These are phyloP conservation scores for Ascodesmis nigricans DNA, from an alignment of 495 filamentous ascomycete species.

Conservation along the genomic window DNA sequence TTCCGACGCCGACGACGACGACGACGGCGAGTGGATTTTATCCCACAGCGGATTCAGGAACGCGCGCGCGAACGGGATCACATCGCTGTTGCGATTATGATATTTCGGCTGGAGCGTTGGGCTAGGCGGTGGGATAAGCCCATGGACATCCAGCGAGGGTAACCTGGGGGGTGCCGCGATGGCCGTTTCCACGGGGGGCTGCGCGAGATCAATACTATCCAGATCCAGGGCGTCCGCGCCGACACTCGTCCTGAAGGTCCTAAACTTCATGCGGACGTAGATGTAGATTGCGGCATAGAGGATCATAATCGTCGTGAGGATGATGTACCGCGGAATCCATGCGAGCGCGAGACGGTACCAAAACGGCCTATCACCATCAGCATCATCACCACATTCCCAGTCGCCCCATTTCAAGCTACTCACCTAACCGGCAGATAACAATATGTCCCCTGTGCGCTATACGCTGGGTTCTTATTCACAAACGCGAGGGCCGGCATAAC, in stretches of 20 bases:
- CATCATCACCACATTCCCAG: slow-evolving; percentile 6
- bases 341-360: slow-evolving; percentile 44
- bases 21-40: background rate
- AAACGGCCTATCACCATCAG: slow-evolving; percentile 19
- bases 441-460: slow-evolving; percentile 37
- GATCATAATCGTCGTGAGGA: slow-evolving; percentile 30
- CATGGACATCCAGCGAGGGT: slow-evolving; percentile 18
- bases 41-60: slow-evolving; percentile 9
- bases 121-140: slow-evolving; percentile 20
- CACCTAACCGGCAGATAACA: slow-evolving; percentile 40
- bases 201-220: slow-evolving; percentile 18
- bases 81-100: no score
- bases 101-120: no score
- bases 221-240: slow-evolving; percentile 19
- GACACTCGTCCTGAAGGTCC: slow-evolving; percentile 19
- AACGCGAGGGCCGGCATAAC: slow-evolving; percentile 41
- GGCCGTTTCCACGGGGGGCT: slow-evolving; percentile 10
- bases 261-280: slow-evolving; percentile 34
- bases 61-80: slow-evolving; percentile 18
- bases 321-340: slow-evolving; percentile 52
- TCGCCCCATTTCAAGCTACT: background rate
- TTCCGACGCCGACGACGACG: slow-evolving; percentile 2
- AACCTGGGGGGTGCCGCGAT: no score
- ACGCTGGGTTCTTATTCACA: slow-evolving; percentile 31
- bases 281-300: slow-evolving; percentile 46